These are phyloP conservation scores for Tylopilus felleus DNA, from an alignment of 768 basidiomycete genomes.

Conservation along the genomic window DNA sequence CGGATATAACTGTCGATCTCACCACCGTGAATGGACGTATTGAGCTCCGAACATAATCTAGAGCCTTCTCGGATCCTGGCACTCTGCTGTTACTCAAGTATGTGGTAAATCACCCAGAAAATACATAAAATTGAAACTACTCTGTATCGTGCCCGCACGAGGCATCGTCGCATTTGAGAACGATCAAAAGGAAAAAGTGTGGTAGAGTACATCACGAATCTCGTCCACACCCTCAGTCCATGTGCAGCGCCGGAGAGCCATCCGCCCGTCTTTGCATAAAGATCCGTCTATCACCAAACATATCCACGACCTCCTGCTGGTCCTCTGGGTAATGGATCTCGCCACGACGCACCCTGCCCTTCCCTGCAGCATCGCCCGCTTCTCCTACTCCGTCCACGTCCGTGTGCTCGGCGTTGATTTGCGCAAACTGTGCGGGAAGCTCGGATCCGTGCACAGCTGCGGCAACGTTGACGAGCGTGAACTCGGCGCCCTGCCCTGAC, in stretches of 20 bases:
- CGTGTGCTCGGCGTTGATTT: background rate
- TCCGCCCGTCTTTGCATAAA: conserved; percentile 17
- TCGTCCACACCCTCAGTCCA: conserved; percentile 4
- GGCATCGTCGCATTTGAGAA: too few species aligned
- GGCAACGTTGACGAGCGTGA: conserved; percentile 23
- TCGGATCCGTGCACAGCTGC: conserved; percentile 24
- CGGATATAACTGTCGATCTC: too few species aligned
- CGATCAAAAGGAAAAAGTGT: too few species aligned
- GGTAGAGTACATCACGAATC: too few species aligned
- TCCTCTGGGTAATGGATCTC: background rate
- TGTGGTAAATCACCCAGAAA: too few species aligned
- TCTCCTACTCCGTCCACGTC: background rate
- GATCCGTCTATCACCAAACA: conserved; percentile 8
- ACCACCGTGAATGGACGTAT: too few species aligned
- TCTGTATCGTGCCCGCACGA: too few species aligned
- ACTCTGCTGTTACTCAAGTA: too few species aligned
- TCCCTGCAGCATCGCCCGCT: background rate
- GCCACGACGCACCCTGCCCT: background rate
- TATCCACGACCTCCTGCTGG: background rate
- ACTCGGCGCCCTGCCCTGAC: conserved; percentile 18
- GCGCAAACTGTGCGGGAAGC: conserved; percentile 21
- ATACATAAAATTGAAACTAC: too few species aligned
- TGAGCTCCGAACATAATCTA: too few species aligned
- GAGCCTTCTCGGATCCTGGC: too few species aligned
- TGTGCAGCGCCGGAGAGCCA: conserved; percentile 19